phyloP scores from a whole-genome alignment of 768 basidiomycete genomes.

The Leccinum uliginosum region DNA sequence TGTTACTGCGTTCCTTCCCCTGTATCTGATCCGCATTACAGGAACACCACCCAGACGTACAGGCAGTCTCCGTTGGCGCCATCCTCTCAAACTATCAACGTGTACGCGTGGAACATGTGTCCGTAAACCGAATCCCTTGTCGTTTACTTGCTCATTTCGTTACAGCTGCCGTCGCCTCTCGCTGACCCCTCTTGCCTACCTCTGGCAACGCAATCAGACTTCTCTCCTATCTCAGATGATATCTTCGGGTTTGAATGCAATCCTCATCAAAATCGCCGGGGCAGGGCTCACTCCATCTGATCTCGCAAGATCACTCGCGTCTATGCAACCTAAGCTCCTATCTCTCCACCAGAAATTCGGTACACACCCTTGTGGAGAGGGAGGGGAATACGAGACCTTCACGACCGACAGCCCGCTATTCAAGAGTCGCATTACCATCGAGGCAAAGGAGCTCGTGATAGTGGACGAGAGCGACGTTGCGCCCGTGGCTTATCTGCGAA shows the following conservation, averaged over 20 bases:
- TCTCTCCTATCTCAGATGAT: slow-evolving; percentile 87
- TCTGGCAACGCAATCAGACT: slow-evolving; percentile 93
- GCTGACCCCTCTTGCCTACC: slow-evolving; percentile 76
- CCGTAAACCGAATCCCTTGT: slow-evolving; percentile 22
- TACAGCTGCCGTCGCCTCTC: slow-evolving; percentile 74
- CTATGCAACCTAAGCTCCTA: slow-evolving; percentile 69
- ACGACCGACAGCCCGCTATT: slow-evolving; percentile 89
- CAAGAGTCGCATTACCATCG: slow-evolving; percentile 69
- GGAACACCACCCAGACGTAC: slow-evolving; percentile 73
- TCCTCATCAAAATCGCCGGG: slow-evolving; percentile 95
- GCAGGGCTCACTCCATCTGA: slow-evolving; percentile 78
- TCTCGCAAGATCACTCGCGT: slow-evolving; percentile 68
- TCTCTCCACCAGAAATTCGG: slow-evolving; percentile 80
- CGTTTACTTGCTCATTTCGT: slow-evolving; percentile 2
- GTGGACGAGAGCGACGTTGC: slow-evolving; percentile 81
- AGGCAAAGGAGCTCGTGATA: slow-evolving; percentile 64
- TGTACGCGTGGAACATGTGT: slow-evolving; percentile 97
- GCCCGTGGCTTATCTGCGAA: slow-evolving; percentile 85
- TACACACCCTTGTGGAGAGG: slow-evolving; percentile 94
- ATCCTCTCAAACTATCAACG: slow-evolving; percentile 98
- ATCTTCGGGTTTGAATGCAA: slow-evolving; percentile 65
- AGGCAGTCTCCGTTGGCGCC: slow-evolving; percentile 90
- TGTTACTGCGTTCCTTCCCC: background rate
- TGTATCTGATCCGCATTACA: slow-evolving; percentile 27
- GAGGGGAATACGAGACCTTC: slow-evolving; percentile 95